Percentiles rank a stretch among this genome's conserved stretches.
phyloP scores from a whole-genome alignment of 23 red algal species.

The Gracilaria domingensis region DNA sequence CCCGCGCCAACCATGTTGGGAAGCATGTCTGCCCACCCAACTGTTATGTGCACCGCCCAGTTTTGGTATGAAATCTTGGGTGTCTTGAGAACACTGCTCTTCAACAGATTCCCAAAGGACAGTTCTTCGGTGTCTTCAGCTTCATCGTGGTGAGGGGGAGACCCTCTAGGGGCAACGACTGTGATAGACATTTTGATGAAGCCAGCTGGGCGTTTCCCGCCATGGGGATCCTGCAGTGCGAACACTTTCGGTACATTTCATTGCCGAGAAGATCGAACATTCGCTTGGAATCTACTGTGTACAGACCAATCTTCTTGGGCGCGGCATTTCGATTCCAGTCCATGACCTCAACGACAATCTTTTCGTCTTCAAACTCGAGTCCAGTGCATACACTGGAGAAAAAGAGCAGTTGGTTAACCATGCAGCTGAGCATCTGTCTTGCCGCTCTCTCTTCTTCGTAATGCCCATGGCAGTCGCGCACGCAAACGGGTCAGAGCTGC shows the following conservation, averaged over 20 bases:
- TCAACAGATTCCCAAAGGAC: constrained; percentile 65
- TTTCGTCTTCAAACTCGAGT: constrained; percentile 76
- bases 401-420: constrained; percentile 85
- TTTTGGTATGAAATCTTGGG: constrained; percentile 71
- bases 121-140: constrained; percentile 74
- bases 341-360: constrained; percentile 69
- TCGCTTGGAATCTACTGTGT: constrained; percentile 68
- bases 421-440: constrained; percentile 66
- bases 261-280: constrained; percentile 58
- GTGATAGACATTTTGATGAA: constrained; percentile 87
- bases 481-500: constrained; percentile 82
- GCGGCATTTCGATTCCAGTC: constrained; percentile 73
- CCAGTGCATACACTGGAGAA: constrained; percentile 73
- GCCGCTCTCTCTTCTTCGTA: constrained; percentile 70
- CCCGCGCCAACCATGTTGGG: constrained; percentile 60
- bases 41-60: constrained; percentile 79
- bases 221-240: constrained; percentile 67
- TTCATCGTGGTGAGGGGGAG: constrained; percentile 58
- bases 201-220: constrained; percentile 64
- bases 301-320: constrained; percentile 66
- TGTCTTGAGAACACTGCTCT: constrained; percentile 69
- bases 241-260: constrained; percentile 80
- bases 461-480: constrained; percentile 52
- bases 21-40: constrained; percentile 88
- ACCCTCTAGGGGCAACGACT: constrained; percentile 65